Conservation (phyloP, 176 grass and related monocot genomes). For the Phragmites australis region DNA sequence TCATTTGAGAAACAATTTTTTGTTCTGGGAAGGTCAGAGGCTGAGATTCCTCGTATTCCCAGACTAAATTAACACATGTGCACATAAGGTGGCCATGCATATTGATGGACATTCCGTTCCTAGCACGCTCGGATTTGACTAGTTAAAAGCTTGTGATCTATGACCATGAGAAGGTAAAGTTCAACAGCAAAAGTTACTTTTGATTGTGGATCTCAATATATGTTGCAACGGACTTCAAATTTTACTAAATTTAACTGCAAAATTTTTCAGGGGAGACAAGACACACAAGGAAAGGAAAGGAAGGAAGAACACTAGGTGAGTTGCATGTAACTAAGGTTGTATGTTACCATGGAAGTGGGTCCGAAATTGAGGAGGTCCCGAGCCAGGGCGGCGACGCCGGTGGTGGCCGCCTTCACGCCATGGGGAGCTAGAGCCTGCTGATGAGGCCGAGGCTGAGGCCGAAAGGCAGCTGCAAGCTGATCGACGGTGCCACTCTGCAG, state of each 20-base stretch:
- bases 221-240: neutral
- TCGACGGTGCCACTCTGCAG: neutral
- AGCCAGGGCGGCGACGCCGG: constrained; percentile 8
- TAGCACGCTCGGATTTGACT: neutral
- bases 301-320: neutral
- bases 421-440: constrained; percentile 17
- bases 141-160: too few relatives aligned
- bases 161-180: too few relatives aligned
- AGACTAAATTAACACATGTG: neutral
- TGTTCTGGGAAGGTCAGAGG: neutral
- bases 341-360: constrained; percentile 37
- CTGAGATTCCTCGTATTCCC: neutral
- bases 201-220: neutral
- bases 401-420: constrained; percentile 1
- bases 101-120: neutral
- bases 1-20: neutral
- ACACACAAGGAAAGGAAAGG: neutral
- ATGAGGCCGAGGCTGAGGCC: neutral
- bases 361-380: constrained; percentile 37
- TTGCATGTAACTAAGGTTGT: too few relatives aligned
- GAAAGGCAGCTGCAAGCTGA: neutral
- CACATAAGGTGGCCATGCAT: neutral
- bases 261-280: neutral
- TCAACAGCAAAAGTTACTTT: too few relatives aligned
- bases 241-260: neutral